phyloP scores from a whole-genome alignment of 495 filamentous ascomycete genomes.

The Penicillium fimorum region DNA sequence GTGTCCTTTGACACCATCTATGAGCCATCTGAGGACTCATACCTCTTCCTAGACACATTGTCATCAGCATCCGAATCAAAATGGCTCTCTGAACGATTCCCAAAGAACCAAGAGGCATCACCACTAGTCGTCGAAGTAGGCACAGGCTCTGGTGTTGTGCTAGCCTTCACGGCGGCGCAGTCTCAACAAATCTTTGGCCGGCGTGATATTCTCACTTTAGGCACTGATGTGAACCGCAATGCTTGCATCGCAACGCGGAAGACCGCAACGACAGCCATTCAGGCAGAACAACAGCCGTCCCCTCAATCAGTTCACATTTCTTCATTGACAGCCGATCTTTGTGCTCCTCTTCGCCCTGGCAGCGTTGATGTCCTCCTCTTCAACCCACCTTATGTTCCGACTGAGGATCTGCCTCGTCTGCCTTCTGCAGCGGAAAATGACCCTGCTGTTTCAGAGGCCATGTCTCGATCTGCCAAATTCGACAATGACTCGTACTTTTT shows the following conservation, averaged over 20 bases:
- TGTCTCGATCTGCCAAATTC: conserved; percentile 44
- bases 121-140: conserved; percentile 84
- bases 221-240: conserved; percentile 77
- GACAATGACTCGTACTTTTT: conserved; percentile 76
- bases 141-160: conserved; percentile 84
- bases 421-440: conserved; percentile 31
- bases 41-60: conserved; percentile 88
- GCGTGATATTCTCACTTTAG: conserved; percentile 64
- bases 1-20: conserved; percentile 83
- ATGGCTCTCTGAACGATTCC: conserved; percentile 65
- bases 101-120: conserved; percentile 10
- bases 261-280: conserved; percentile 59
- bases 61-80: conserved; percentile 66
- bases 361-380: conserved; percentile 84
- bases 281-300: conserved; percentile 25
- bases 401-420: conserved; percentile 61
- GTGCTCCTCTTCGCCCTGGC: conserved; percentile 50
- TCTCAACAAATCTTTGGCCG: conserved; percentile 70
- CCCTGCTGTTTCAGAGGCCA: conserved; percentile 11
- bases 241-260: conserved; percentile 68
- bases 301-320: conserved; percentile 51
- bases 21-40: conserved; percentile 93
- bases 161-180: conserved; percentile 81
- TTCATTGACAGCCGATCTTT: conserved; percentile 65
- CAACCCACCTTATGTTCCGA: conserved; percentile 96